Evolutionary conservation across 148 eudicot genomes (phyloP).

Genomic region (Suaeda aralocaspica): DNA sequence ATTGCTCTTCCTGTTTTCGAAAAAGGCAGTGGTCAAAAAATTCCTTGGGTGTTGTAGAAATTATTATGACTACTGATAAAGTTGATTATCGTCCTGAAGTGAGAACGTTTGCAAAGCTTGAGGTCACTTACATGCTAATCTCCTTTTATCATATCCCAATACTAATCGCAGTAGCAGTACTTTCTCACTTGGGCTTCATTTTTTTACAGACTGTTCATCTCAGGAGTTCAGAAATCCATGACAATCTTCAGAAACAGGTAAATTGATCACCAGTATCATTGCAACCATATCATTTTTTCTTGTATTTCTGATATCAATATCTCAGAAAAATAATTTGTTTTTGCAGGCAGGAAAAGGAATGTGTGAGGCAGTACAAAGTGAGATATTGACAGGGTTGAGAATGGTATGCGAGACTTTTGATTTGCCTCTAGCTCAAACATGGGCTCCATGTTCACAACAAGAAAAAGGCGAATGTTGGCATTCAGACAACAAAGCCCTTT

Average conservation of each 20-base stretch:
- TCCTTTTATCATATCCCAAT: too few relatives aligned
- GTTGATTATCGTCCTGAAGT: conserved; percentile 55
- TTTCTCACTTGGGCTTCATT: conserved; percentile 16
- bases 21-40: conserved; percentile 44
- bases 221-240: conserved; percentile 49
- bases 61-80: conserved; percentile 54
- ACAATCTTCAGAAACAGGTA: conserved; percentile 49
- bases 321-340: background rate
- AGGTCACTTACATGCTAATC: conserved; percentile 45
- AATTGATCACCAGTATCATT: background rate
- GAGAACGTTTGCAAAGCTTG: conserved; percentile 68
- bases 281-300: background rate
- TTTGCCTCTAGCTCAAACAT: conserved; percentile 69
- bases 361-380: conserved; percentile 31
- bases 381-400: conserved; percentile 41
- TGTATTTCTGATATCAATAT: background rate
- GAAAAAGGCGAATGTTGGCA: conserved; percentile 41
- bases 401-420: conserved; percentile 42
- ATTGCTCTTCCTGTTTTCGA: conserved; percentile 78
- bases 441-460: conserved; percentile 59
- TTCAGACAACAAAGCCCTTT: conserved; percentile 34
- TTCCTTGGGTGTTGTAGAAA: conserved; percentile 74
- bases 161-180: background rate
- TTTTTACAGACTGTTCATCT: conserved; percentile 66
- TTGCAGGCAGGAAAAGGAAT: conserved; percentile 47